phyloP scores from a whole-genome alignment of 2,329 filamentous ascomycete species.

The Colletotrichum lupini region DNA sequence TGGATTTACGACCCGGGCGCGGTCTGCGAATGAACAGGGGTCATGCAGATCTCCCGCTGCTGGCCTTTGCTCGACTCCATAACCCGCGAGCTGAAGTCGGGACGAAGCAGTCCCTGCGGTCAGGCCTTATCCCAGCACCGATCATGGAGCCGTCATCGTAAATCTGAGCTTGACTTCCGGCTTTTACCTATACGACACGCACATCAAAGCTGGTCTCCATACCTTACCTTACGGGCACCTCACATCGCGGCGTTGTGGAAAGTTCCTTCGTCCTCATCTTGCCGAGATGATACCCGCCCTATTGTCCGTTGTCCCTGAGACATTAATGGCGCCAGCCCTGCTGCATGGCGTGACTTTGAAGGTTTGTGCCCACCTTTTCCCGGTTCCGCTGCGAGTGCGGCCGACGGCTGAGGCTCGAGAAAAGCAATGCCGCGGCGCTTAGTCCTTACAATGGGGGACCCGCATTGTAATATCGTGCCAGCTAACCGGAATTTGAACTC shows the following conservation, averaged over 20 bases:
- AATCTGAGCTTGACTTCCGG: not conserved
- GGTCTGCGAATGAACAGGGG: not conserved
- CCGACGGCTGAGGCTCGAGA: constrained; percentile 14
- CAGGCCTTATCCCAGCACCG: not conserved
- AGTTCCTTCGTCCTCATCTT: not conserved
- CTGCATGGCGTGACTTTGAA: constrained; percentile 2
- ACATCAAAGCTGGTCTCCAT: not conserved
- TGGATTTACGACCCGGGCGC: no score
- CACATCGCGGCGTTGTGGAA: not conserved
- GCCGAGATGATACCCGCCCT: not conserved
- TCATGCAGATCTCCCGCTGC: constrained; percentile 37
- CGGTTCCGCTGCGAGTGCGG: not conserved
- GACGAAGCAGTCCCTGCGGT: not conserved
- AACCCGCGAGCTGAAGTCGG: not conserved
- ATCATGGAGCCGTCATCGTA: not conserved
- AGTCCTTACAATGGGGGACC: not conserved
- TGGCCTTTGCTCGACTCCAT: not conserved
- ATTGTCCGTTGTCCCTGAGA: not conserved
- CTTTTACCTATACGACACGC: not conserved
- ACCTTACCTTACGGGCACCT: not conserved
- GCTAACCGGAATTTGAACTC: not conserved
- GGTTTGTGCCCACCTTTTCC: constrained; percentile 1
- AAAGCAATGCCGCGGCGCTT: constrained; percentile 17
- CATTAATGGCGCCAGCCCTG: not conserved
- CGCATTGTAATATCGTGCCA: not conserved